Evolutionary conservation across 129 eudicot species (phyloP), one percentile per base, ranked within the genome.

Genomic region (Calendula officinalis): DNA sequence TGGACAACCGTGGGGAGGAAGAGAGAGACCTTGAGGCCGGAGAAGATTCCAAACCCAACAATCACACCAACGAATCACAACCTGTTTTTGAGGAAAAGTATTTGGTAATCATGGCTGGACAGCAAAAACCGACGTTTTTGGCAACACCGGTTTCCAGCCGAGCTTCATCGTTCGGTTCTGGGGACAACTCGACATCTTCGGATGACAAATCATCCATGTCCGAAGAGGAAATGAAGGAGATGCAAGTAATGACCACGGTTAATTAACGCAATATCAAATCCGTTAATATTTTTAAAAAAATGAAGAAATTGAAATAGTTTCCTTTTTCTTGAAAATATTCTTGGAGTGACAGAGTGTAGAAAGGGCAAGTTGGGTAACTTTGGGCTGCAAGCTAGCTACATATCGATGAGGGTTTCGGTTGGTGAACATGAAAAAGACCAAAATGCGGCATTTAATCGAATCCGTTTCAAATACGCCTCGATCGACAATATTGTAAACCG

Each of bases 21-120:
- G 78, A 78, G 33, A 34, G 78, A 36, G 84, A 77, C 46, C 47
- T 64, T 0, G 85, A 83, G 58, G 43, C 66, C 45, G 86, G 81
- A 36, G 81, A 69, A 36, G 81, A 69, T 4, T 76, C 71, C 14
- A 77, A 78, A 34, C 73, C 69, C 11, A 66, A 68, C 2, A 63
- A 66, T 54, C 32, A 53, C 37, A 36, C 32, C 5, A 81, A 71
- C 62, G 76, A 62, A 1, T 2, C 1, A 36, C 14, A 71, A 22
- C 87, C 77, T 11, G 77, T 53, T 44, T 76, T 68, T 15, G 95
- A 87, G 44, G 90, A 87, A 68, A 87, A 81, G 73, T 68, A 74
- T 69, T 53, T 87, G 17, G 95, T 87, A 0, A 83, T 87, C 4
- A 83, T 87, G 95, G 90, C 91, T 3, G 95, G 95, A 38, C 77